These are phyloP conservation scores for Sarcodon aspratus DNA, from an alignment of 768 basidiomycete species.

Conservation along the genomic window DNA sequence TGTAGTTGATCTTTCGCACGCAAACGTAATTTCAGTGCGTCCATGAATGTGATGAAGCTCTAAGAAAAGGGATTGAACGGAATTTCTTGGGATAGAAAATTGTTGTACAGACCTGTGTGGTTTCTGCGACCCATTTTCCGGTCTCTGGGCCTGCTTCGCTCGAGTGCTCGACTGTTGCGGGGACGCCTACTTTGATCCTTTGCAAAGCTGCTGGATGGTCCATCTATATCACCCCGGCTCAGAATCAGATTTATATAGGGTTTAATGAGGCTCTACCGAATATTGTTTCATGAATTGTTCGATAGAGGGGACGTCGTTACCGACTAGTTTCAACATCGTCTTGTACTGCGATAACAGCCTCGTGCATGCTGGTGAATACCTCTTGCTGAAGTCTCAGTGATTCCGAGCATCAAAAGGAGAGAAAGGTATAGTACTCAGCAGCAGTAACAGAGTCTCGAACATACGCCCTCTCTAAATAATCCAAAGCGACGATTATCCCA, in stretches of 20 bases:
- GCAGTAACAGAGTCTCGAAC: conserved; percentile 87
- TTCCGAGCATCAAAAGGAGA: background rate
- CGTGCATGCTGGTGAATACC: conserved; percentile 95
- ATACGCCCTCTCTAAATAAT: conserved; percentile 93
- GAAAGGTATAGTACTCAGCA: conserved; percentile 56
- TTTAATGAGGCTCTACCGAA: conserved; percentile 22
- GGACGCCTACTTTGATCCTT: conserved; percentile 83
- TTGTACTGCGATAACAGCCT: conserved; percentile 94
- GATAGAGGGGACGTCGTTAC: conserved; percentile 73
- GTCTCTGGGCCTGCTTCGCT: conserved; percentile 88
- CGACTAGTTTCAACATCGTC: conserved; percentile 92
- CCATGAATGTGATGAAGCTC: conserved; percentile 99
- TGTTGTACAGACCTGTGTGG: conserved; percentile 62
- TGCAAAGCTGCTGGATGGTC: conserved; percentile 90
- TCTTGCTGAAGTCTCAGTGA: conserved; percentile 32
- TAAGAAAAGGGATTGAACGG: conserved; percentile 17
- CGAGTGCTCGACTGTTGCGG: conserved; percentile 93
- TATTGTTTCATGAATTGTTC: conserved; percentile 90
- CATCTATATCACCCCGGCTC: conserved; percentile 42
- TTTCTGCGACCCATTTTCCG: conserved; percentile 95
- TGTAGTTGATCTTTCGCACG: conserved; percentile 98
- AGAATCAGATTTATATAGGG: background rate
- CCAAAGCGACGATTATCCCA: conserved; percentile 82
- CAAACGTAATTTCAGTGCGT: conserved; percentile 83
- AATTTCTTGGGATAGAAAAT: background rate